Percentiles rank a stretch among this genome's conserved stretches.
phyloP scores from a whole-genome alignment of 140 eudicot species.

The Bidens hawaiensis region DNA sequence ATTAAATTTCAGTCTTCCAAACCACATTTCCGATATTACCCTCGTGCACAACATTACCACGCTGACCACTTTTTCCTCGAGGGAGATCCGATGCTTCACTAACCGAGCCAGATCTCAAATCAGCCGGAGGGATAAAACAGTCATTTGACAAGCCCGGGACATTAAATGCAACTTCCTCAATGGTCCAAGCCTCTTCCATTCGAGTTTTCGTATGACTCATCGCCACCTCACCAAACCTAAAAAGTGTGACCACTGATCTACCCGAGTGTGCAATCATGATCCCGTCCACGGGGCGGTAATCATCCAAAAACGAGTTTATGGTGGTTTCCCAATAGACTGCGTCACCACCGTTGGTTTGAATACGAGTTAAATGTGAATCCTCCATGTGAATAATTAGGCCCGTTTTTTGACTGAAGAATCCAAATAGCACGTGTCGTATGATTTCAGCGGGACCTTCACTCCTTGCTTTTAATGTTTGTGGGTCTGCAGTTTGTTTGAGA shows the following conservation, averaged over 20 bases:
- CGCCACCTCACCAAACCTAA: slow-evolving; percentile 81
- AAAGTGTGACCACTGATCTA: slow-evolving; percentile 72
- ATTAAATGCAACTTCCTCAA: slow-evolving; percentile 83
- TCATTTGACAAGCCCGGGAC: slow-evolving; percentile 79
- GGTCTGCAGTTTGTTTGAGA: slow-evolving; percentile 70
- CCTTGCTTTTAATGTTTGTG: slow-evolving; percentile 64
- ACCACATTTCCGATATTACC: slow-evolving; percentile 30
- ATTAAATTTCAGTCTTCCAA: slow-evolving; percentile 54
- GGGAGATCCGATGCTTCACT: slow-evolving; percentile 55
- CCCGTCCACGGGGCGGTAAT: slow-evolving; percentile 79
- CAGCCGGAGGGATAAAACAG: slow-evolving; percentile 93
- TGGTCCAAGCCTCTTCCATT: slow-evolving; percentile 93
- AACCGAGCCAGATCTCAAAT: slow-evolving; percentile 51
- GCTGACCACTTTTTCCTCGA: slow-evolving; percentile 39
- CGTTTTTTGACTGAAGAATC: slow-evolving; percentile 84
- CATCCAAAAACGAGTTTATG: slow-evolving; percentile 63
- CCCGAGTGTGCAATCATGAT: slow-evolving; percentile 94
- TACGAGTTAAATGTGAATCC: slow-evolving; percentile 90
- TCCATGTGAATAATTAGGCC: slow-evolving; percentile 78
- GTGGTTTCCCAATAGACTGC: slow-evolving; percentile 91
- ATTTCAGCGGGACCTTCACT: slow-evolving; percentile 95
- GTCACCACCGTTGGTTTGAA: slow-evolving; percentile 73
- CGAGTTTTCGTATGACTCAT: slow-evolving; percentile 89
- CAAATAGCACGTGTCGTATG: slow-evolving; percentile 76
- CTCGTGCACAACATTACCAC: slow-evolving; percentile 59